Evolutionary conservation across 2,329 filamentous ascomycete genomes (phyloP).

Genomic region (Trichoderma atroviride): DNA sequence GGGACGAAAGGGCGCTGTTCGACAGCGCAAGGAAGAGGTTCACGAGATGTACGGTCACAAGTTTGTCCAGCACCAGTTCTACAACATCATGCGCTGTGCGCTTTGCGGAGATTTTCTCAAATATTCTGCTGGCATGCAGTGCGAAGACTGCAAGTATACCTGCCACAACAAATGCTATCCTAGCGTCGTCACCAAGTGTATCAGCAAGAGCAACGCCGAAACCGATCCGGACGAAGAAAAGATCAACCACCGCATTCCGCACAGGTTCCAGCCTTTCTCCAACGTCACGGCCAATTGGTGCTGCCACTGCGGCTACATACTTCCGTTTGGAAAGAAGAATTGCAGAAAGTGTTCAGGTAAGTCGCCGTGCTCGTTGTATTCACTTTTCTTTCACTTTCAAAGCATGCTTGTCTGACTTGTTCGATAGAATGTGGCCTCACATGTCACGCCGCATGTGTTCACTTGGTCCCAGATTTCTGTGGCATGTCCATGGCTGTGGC

Average conservation of each 20-base stretch:
- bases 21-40: slow-evolving; percentile 96
- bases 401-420: slow-evolving; percentile 11
- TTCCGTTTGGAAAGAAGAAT: slow-evolving; percentile 94
- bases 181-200: slow-evolving; percentile 98
- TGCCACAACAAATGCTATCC: slow-evolving; percentile 97
- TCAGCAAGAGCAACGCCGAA: slow-evolving; percentile 98
- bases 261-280: slow-evolving; percentile 94
- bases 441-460: slow-evolving; percentile 86
- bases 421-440: slow-evolving; percentile 82
- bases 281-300: slow-evolving; percentile 99
- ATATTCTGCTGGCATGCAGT: slow-evolving; percentile 98
- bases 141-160: slow-evolving; percentile 98
- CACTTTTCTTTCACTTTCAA: not conserved
- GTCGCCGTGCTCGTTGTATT: slow-evolving; percentile 30
- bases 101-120: slow-evolving; percentile 98
- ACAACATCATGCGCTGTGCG: slow-evolving; percentile 99
- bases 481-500: slow-evolving; percentile 99
- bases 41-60: slow-evolving; percentile 99
- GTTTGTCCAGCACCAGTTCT: slow-evolving; percentile 97
- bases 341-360: slow-evolving; percentile 86
- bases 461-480: slow-evolving; percentile 97
- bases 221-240: slow-evolving; percentile 98
- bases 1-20: slow-evolving; percentile 91
- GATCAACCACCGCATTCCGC: slow-evolving; percentile 98
- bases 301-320: slow-evolving; percentile 95